Percentiles rank a stretch among this genome's conserved stretches.
phyloP scores from a whole-genome alignment of 2,329 filamentous ascomycete species.

The Claviceps fusiformis region DNA sequence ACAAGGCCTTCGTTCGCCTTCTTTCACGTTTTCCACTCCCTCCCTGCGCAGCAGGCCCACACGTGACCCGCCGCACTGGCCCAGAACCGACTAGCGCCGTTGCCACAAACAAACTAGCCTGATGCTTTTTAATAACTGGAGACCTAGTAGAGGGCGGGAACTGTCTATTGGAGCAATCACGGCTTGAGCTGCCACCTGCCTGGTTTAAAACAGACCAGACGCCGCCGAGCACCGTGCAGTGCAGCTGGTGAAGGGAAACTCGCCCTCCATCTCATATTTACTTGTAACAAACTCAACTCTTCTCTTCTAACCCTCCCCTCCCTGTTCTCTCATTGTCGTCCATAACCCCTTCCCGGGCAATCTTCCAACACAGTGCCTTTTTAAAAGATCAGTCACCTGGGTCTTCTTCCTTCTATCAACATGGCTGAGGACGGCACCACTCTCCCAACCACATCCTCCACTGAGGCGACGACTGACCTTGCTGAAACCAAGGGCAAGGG shows the following conservation, averaged over 20 bases:
- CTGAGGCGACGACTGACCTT: constrained; percentile 18
- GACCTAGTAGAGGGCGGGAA: neutral
- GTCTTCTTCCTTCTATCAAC: neutral
- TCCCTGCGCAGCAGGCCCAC: neutral
- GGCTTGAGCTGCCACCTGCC: constrained; percentile 10
- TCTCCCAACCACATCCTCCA: constrained; percentile 30
- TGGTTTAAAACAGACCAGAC: constrained; percentile 14
- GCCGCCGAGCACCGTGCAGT: neutral
- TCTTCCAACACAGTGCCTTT: neutral
- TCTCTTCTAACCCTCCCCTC: constrained; percentile 2
- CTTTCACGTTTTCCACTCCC: too few relatives aligned
- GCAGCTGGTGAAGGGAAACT: constrained; percentile 11
- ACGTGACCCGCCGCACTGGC: constrained; percentile 7
- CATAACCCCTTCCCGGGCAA: neutral
- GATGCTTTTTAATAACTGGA: constrained; percentile 3
- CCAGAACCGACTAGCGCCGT: constrained; percentile 17
- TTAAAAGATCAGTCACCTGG: neutral
- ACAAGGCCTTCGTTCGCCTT: neutral
- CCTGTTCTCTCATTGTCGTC: neutral
- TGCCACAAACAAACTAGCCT: constrained; percentile 13
- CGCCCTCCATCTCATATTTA: constrained; percentile 13
- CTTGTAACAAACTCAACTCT: constrained; percentile 7
- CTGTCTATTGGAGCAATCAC: constrained; percentile 1
- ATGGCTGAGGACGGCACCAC: constrained; percentile 38
- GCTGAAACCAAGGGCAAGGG: constrained; percentile 72